These are phyloP conservation scores for Tolypocladium paradoxum DNA, from an alignment of 2,329 filamentous ascomycete species.

Conservation along the genomic window DNA sequence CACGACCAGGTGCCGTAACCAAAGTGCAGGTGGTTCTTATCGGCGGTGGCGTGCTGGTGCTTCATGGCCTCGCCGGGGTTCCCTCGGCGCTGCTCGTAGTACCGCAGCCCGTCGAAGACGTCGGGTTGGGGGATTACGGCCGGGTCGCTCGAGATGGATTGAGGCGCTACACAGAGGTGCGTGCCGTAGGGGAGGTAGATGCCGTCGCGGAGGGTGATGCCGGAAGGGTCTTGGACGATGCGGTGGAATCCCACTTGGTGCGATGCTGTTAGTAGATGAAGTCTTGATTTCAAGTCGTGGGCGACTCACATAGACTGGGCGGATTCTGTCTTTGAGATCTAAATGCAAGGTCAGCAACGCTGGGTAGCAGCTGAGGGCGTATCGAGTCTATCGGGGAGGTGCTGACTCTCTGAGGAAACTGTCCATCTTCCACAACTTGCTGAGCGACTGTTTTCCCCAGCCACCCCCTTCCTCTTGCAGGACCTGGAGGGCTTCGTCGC, in stretches of 20 bases:
- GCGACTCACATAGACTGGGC: constrained; percentile 2
- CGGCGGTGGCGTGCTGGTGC: constrained; percentile 7
- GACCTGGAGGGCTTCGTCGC: neutral
- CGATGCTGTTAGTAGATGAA: neutral
- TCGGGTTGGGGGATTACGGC: neutral
- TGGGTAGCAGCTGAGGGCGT: no score
- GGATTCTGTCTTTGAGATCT: constrained; percentile 6
- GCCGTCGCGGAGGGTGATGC: constrained; percentile 6
- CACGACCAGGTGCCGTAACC: constrained; percentile 6
- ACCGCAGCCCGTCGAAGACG: constrained; percentile 5
- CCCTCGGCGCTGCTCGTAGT: constrained; percentile 3
- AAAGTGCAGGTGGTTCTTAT: constrained; percentile 7
- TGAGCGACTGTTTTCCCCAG: constrained; percentile 2
- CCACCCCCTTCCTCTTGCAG: neutral
- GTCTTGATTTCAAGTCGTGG: no score
- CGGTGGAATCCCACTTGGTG: constrained; percentile 4
- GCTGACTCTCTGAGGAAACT: constrained; percentile 7
- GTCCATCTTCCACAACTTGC: constrained; percentile 5
- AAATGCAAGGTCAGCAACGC: neutral
- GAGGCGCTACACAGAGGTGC: constrained; percentile 3
- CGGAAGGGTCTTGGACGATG: constrained; percentile 3
- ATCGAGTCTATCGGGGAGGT: neutral
- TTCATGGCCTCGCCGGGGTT: neutral
- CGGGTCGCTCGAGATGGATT: constrained; percentile 2
- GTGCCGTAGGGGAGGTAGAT: constrained; percentile 3